These are phyloP conservation scores for Syncephalastrum racemosum DNA, from an alignment of 371 early-diverging fungal species.

Conservation along the genomic window DNA sequence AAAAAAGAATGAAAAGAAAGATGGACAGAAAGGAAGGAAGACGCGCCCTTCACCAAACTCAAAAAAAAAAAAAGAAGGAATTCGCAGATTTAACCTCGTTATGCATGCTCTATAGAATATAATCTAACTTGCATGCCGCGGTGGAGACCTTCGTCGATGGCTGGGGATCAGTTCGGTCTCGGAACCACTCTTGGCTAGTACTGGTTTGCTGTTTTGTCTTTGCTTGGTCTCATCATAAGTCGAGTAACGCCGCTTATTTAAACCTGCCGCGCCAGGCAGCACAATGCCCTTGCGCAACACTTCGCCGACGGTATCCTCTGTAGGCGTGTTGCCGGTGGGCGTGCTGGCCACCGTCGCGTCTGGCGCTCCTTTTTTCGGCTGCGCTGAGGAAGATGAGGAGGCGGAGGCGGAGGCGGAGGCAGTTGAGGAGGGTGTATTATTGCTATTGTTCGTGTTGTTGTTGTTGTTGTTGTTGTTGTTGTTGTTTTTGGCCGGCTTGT, in stretches of 20 bases:
- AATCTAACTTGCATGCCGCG: neutral
- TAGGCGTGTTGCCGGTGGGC: too few species aligned
- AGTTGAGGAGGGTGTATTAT: neutral
- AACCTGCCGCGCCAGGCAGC: constrained; percentile 23
- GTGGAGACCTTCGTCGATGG: constrained; percentile 7
- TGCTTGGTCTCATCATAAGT: constrained; percentile 12
- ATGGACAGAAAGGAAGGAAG: constrained; percentile 6
- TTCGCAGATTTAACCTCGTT: constrained; percentile 2
- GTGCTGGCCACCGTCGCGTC: too few species aligned
- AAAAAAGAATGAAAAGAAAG: constrained; percentile 4
- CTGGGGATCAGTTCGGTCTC: constrained; percentile 12
- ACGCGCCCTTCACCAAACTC: neutral
- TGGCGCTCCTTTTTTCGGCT: neutral
- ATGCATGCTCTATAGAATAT: constrained; percentile 6
- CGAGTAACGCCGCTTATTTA: constrained; percentile 22
- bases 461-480: neutral
- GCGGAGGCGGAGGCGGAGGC: neutral
- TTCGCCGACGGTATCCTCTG: too few species aligned
- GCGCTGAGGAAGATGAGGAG: neutral
- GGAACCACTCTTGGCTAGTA: constrained; percentile 16
- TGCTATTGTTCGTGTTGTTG: neutral
- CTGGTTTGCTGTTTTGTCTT: constrained; percentile 4
- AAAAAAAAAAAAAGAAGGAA: neutral
- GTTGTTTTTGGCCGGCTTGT: constrained; percentile 8
- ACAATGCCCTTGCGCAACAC: constrained; percentile 17